Evolutionary conservation across 257 asterid species (phyloP).

Genomic region (Plantago elongata): DNA sequence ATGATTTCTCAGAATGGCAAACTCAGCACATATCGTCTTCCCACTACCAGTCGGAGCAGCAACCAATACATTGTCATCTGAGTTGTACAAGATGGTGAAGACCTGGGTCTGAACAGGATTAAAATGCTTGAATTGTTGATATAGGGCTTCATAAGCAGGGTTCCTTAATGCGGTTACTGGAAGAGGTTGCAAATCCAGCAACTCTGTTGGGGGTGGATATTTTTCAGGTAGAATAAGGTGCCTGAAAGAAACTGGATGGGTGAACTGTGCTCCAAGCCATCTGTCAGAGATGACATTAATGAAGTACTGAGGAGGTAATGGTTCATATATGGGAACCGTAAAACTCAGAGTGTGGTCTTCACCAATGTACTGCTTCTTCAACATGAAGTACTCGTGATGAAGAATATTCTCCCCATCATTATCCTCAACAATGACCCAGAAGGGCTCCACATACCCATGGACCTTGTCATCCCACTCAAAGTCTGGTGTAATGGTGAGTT

Average conservation of each 20-base stretch:
- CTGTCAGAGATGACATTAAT: conserved; percentile 48
- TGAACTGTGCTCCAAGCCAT: conserved; percentile 50
- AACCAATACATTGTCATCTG: conserved; percentile 59
- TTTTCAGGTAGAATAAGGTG: conserved; percentile 55
- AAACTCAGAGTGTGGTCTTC: conserved; percentile 51
- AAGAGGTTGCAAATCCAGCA: conserved; percentile 58
- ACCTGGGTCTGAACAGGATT: conserved; percentile 68
- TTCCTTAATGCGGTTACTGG: conserved; percentile 59
- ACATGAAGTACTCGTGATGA: conserved; percentile 51
- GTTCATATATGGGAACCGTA: conserved; percentile 56
- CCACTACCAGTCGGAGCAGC: conserved; percentile 70
- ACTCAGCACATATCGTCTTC: conserved; percentile 62
- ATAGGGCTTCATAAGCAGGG: conserved; percentile 48
- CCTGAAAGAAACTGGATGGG: conserved; percentile 55
- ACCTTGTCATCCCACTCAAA: conserved; percentile 60
- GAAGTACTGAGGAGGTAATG: conserved; percentile 51
- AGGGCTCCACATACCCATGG: conserved; percentile 56
- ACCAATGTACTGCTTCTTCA: conserved; percentile 48
- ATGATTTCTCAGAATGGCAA: conserved; percentile 49
- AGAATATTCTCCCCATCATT: conserved; percentile 51
- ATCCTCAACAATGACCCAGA: conserved; percentile 60
- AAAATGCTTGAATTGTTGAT: conserved; percentile 59
- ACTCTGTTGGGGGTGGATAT: conserved; percentile 60
- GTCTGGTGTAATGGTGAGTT: conserved; percentile 50
- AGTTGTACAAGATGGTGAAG: conserved; percentile 48